Evolutionary conservation across 2,329 filamentous ascomycete genomes (phyloP).

Genomic region (Thelonectria olida): DNA sequence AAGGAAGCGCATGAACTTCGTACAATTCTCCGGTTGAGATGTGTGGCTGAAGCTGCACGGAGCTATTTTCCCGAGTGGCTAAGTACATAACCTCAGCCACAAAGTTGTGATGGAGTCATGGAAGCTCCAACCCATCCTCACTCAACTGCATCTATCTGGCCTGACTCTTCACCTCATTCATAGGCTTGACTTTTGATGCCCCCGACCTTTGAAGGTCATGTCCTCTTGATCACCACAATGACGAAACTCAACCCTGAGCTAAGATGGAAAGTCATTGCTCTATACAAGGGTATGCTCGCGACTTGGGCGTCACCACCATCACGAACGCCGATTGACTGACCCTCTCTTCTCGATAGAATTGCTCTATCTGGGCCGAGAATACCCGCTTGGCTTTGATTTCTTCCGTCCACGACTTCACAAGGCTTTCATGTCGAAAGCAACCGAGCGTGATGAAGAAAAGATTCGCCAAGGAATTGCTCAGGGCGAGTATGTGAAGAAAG

Average conservation of each 20-base stretch:
- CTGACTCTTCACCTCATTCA: not conserved
- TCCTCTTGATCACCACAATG: conserved; percentile 29
- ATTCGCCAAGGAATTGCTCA: conserved; percentile 80
- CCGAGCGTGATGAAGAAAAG: conserved; percentile 74
- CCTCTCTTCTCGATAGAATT: conserved; percentile 70
- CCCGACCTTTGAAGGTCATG: not conserved
- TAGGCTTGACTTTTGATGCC: not conserved
- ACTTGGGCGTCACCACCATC: not conserved
- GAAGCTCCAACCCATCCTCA: too few relatives aligned
- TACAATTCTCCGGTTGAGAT: not conserved
- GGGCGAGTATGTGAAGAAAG: conserved; percentile 92
- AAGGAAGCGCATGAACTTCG: not conserved
- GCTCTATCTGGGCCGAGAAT: conserved; percentile 83
- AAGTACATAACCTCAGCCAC: too few relatives aligned
- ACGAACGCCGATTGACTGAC: not conserved
- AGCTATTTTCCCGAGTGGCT: conserved; percentile 16
- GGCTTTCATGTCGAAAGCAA: conserved; percentile 82
- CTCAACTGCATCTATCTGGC: not conserved
- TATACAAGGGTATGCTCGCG: conserved; percentile 81
- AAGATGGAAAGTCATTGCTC: conserved; percentile 79
- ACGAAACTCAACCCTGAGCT: conserved; percentile 62
- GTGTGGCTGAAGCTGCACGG: conserved; percentile 31
- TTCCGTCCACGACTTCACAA: conserved; percentile 84
- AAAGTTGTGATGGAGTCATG: not conserved
- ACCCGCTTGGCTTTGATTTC: conserved; percentile 83